Percentiles rank a stretch among this genome's conserved stretches.
Evolutionary conservation across 2,329 filamentous ascomycete species (phyloP).

Genomic region (Leptographium lundbergii): DNA sequence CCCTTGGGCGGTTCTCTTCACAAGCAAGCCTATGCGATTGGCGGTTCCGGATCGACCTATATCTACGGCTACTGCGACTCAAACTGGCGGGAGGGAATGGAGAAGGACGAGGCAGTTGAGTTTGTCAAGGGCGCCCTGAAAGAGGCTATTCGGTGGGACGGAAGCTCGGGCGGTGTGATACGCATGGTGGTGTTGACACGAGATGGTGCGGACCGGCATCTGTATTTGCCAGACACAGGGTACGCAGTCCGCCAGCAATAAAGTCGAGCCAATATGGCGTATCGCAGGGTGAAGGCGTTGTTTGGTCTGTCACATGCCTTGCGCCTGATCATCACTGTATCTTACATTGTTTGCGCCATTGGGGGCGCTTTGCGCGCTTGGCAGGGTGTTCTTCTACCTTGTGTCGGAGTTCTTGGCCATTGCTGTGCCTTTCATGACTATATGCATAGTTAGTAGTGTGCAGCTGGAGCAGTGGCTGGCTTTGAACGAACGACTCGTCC

Average conservation of each 20-base stretch:
- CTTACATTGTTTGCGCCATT: neutral
- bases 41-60: conserved; percentile 94
- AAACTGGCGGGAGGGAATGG: conserved; percentile 93
- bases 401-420: neutral
- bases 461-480: neutral
- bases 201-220: conserved; percentile 78
- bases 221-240: conserved; percentile 87
- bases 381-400: neutral
- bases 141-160: conserved; percentile 99
- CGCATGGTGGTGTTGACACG: conserved; percentile 92
- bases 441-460: neutral
- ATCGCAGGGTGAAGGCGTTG: neutral
- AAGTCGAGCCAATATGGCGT: conserved; percentile 7
- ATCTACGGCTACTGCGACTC: conserved; percentile 98
- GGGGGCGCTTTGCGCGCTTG: neutral
- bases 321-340: neutral
- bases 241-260: conserved; percentile 64
- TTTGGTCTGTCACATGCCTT: neutral
- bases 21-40: conserved; percentile 93
- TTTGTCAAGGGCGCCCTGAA: conserved; percentile 87
- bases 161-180: conserved; percentile 95
- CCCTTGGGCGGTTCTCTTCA: conserved; percentile 92
- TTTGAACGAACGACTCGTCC: no score
- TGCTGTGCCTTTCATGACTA: neutral
- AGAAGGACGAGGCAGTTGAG: conserved; percentile 73